Evolutionary conservation across 495 filamentous ascomycete species (phyloP).

Genomic region (Wilcoxina mikolae): DNA sequence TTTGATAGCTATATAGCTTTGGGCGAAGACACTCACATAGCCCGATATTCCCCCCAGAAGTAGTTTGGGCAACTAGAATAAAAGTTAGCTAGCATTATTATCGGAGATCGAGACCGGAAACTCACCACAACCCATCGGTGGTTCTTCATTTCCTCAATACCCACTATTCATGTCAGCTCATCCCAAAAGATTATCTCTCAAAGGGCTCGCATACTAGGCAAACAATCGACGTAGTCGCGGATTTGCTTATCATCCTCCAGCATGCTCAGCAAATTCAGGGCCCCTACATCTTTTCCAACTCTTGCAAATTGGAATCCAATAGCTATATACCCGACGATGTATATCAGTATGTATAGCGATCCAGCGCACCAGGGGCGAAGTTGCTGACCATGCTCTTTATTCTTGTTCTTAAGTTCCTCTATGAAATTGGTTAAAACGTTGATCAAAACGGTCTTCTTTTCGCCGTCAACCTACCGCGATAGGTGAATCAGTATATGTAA

Average conservation of each 20-base stretch:
- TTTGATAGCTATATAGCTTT: too few relatives aligned
- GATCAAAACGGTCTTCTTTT: conserved; percentile 10
- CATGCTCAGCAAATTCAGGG: conserved; percentile 44
- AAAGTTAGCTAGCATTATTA: conserved; percentile 30
- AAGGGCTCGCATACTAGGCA: conserved; percentile 9
- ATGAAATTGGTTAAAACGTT: conserved; percentile 15
- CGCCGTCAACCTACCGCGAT: conserved; percentile 32
- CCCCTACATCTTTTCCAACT: conserved; percentile 51
- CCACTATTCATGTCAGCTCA: conserved; percentile 31
- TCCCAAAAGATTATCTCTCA: not conserved
- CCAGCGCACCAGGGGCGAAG: conserved; percentile 32
- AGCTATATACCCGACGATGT: too few relatives aligned
- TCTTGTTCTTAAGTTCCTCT: not conserved
- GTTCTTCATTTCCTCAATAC: conserved; percentile 12
- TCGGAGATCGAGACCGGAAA: conserved; percentile 40
- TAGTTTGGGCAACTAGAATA: conserved; percentile 50
- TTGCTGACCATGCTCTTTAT: conserved; percentile 15
- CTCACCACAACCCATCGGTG: conserved; percentile 9
- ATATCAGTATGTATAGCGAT: conserved; percentile 37
- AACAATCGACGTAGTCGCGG: conserved; percentile 45
- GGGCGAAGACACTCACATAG: too few relatives aligned
- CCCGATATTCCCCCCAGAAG: conserved; percentile 47
- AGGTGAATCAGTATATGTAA: conserved; percentile 12
- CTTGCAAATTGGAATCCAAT: conserved; percentile 58
- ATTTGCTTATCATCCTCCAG: conserved; percentile 48